Conservation (phyloP, 257 asterid genomes). For the Echium plantagineum region DNA sequence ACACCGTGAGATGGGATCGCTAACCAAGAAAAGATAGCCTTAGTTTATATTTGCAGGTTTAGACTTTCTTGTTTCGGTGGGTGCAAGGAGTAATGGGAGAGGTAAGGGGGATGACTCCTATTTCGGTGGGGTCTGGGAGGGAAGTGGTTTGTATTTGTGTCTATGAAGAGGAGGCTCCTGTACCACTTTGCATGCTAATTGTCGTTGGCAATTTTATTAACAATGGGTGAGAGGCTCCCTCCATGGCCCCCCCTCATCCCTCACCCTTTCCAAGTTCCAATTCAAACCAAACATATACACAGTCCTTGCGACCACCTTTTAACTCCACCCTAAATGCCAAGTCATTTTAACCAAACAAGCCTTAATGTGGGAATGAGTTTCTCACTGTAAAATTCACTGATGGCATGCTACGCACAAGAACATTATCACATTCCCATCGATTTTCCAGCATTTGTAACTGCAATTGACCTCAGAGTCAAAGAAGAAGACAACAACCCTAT, state of each 20-base stretch:
- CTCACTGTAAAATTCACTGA: constrained; percentile 1
- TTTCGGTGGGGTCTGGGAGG: too few relatives aligned
- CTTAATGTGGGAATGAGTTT: not conserved
- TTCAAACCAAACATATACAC: too few relatives aligned
- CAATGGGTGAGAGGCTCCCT: too few relatives aligned
- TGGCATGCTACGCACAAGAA: not conserved
- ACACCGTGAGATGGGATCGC: not conserved
- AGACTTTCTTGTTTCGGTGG: not conserved
- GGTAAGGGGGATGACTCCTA: not conserved
- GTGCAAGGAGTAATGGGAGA: not conserved
- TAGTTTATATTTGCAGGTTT: not conserved
- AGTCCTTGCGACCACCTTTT: too few relatives aligned
- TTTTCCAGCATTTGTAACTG: constrained; percentile 2
- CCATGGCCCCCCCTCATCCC: too few relatives aligned
- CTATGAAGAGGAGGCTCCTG: too few relatives aligned
- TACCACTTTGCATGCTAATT: too few relatives aligned
- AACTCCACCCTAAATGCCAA: too few relatives aligned
- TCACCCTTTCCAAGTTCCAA: too few relatives aligned
- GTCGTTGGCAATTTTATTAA: too few relatives aligned
- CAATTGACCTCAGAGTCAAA: not conserved
- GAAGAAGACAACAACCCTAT: not conserved
- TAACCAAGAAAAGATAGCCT: not conserved
- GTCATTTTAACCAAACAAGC: not conserved
- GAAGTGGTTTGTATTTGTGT: too few relatives aligned
- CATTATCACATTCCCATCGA: not conserved